These are phyloP conservation scores for Orbilia brochopaga DNA, from an alignment of 2,329 filamentous ascomycete species.

Conservation along the genomic window DNA sequence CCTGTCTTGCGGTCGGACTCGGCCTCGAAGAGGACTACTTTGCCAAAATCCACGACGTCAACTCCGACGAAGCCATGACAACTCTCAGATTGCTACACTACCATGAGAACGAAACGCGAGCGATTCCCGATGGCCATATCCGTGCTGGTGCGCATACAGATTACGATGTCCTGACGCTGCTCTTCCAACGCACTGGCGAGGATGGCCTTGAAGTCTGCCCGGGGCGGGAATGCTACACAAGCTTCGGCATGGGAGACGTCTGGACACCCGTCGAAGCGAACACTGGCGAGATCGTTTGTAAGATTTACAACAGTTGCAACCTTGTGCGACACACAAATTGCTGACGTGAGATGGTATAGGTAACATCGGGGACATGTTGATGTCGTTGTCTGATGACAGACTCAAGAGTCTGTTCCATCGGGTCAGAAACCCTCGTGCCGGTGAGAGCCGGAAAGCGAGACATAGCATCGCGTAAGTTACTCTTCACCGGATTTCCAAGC, in stretches of 20 bases:
- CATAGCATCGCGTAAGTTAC: constrained; percentile 66
- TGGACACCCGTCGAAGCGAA: constrained; percentile 70
- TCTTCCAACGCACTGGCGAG: constrained; percentile 69
- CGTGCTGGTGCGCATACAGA: constrained; percentile 70
- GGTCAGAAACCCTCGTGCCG: constrained; percentile 63
- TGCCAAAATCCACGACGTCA: constrained; percentile 63
- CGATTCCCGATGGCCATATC: constrained; percentile 54
- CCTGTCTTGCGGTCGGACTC: constrained; percentile 66
- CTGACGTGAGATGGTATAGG: constrained; percentile 29
- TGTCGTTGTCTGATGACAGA: constrained; percentile 71
- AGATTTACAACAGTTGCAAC: constrained; percentile 49
- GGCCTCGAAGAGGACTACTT: constrained; percentile 67
- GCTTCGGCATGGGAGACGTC: constrained; percentile 66
- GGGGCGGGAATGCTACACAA: constrained; percentile 67
- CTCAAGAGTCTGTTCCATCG: constrained; percentile 72
- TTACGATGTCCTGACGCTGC: constrained; percentile 68
- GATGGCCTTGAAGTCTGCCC: constrained; percentile 70
- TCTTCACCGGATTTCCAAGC: not conserved
- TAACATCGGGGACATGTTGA: constrained; percentile 66
- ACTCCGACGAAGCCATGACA: constrained; percentile 63
- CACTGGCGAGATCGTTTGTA: constrained; percentile 65
- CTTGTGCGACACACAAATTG: constrained; percentile 18
- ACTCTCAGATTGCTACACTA: constrained; percentile 67
- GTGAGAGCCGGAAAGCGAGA: constrained; percentile 66
- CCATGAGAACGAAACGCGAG: constrained; percentile 60